phyloP scores from a whole-genome alignment of 179 eudicot genomes.

The Sideroxylon spinosum region DNA sequence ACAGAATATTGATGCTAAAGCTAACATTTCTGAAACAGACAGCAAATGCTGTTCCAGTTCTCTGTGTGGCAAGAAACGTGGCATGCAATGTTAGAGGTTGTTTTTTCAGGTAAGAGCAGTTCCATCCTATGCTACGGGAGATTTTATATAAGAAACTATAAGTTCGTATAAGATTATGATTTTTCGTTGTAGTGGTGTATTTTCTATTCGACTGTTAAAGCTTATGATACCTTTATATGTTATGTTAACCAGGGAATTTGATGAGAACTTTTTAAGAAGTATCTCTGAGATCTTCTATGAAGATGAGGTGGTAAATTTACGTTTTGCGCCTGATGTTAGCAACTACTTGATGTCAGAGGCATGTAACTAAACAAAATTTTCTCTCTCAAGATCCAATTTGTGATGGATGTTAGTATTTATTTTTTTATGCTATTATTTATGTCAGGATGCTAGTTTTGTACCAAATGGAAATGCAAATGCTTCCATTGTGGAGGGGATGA shows the following conservation, averaged over 20 bases:
- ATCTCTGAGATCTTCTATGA: slow-evolving; percentile 67
- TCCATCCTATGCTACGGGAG: background rate
- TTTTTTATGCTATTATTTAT: slow-evolving; percentile 1
- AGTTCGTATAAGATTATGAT: background rate
- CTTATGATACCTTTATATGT: background rate
- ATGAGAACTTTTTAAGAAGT: slow-evolving; percentile 62
- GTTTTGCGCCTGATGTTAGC: slow-evolving; percentile 85
- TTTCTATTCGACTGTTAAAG: background rate
- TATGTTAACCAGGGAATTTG: slow-evolving; percentile 60
- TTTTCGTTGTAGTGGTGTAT: slow-evolving; percentile 7
- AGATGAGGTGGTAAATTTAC: slow-evolving; percentile 71
- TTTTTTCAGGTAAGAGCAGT: slow-evolving; percentile 73
- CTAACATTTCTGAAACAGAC: slow-evolving; percentile 36
- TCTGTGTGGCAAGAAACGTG: slow-evolving; percentile 93
- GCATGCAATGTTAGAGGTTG: slow-evolving; percentile 97
- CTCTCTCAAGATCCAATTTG: background rate
- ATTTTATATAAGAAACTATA: background rate
- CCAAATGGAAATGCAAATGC: slow-evolving; percentile 54
- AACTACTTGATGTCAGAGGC: slow-evolving; percentile 91
- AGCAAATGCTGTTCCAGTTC: slow-evolving; percentile 87
- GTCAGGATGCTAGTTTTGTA: slow-evolving; percentile 62
- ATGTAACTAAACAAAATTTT: slow-evolving; percentile 10
- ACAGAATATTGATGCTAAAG: slow-evolving; percentile 11
- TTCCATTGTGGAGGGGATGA: slow-evolving; percentile 66
- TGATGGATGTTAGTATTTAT: background rate